These are phyloP conservation scores for Rasamsonia emersonii DNA, from an alignment of 2,329 filamentous ascomycete genomes.

Conservation along the genomic window DNA sequence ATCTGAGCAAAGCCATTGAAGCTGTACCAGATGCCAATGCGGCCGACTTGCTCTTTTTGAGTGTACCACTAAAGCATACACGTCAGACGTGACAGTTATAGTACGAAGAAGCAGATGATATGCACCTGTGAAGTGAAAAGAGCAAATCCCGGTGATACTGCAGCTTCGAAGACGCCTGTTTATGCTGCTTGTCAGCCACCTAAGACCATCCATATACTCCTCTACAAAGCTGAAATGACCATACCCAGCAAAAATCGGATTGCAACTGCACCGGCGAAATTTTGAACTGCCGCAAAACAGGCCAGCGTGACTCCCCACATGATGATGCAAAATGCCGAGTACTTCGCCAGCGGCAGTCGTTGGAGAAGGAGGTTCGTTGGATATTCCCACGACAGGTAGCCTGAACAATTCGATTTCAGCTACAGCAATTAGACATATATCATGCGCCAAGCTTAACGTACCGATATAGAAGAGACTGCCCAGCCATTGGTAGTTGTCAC, in stretches of 20 bases:
- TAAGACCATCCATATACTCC: too few species aligned
- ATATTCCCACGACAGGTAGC: conserved; percentile 54
- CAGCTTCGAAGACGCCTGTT: too few species aligned
- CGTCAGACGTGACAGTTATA: neutral
- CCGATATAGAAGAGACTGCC: neutral
- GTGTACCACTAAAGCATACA: neutral
- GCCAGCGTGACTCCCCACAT: conserved; percentile 54
- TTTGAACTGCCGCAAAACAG: conserved; percentile 54
- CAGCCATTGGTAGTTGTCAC: conserved; percentile 3
- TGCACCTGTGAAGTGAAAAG: too few species aligned
- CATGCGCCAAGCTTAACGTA: too few species aligned
- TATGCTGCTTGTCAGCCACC: too few species aligned
- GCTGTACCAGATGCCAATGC: neutral
- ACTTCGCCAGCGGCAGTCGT: conserved; percentile 56
- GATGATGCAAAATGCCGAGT: conserved; percentile 55
- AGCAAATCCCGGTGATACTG: too few species aligned
- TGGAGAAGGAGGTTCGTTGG: conserved; percentile 58
- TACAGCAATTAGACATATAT: too few species aligned
- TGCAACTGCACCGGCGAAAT: conserved; percentile 53
- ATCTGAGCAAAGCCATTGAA: conserved; percentile 4
- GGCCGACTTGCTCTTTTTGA: neutral
- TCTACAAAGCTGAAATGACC: too few species aligned
- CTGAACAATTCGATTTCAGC: too few species aligned
- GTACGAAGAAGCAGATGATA: too few species aligned
- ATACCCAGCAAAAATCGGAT: conserved; percentile 58